Evolutionary conservation across 2,329 filamentous ascomycete genomes (phyloP), one percentile per base, ranked within the genome.

Genomic region (Beauveria varroae): DNA sequence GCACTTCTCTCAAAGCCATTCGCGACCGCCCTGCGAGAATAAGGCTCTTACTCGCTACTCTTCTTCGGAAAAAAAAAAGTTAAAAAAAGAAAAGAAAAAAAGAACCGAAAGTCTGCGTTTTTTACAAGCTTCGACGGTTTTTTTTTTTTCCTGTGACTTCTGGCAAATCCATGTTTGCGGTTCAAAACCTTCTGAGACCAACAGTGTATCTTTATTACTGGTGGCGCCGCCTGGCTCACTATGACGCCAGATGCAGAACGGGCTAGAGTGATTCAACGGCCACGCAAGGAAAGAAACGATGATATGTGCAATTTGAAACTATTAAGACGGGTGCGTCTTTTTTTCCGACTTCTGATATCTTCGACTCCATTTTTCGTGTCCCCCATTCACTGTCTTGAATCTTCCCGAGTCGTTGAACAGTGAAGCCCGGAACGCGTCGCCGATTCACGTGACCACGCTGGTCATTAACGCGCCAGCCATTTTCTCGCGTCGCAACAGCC

Each of bases 381-480:
- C 34, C 34, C 14, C 34, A 37, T 37, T 37, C 12, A 53, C 24
- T n/a, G 22, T 41, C 28, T 24, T 14, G 34, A 30, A 20, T 3
- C 26, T 5, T 34, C 24, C 3, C 16, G n/a, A 12, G 16, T 26
- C 28, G 10, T 55, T 28, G 30, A 12, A 43, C 5, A 28, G 22
- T 26, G 22, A 41, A 18, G 40, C 26, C 53, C 8, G 3, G 18
- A 34, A 57, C 57, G 57, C 57, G 57, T 60, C 41, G 22, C 14
- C 43, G 5, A 5, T 52, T 76, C 74, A 76, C 74, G 74, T 76
- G 74, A 73, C 34, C 66, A 65, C 62, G 62, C 49, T 56, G 18
- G 65, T 70, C 72, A 76, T 77, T 75, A 73, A 77, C 75, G 74
- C 75, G 75, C 74, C 73, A 63, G 67, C 69, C 67, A 69, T 72